A percentile compares a stretch with the other conserved stretches of the same genome.
These are phyloP conservation scores for Daldinia vernicosa DNA, from an alignment of 495 filamentous ascomycete genomes.

Conservation along the genomic window DNA sequence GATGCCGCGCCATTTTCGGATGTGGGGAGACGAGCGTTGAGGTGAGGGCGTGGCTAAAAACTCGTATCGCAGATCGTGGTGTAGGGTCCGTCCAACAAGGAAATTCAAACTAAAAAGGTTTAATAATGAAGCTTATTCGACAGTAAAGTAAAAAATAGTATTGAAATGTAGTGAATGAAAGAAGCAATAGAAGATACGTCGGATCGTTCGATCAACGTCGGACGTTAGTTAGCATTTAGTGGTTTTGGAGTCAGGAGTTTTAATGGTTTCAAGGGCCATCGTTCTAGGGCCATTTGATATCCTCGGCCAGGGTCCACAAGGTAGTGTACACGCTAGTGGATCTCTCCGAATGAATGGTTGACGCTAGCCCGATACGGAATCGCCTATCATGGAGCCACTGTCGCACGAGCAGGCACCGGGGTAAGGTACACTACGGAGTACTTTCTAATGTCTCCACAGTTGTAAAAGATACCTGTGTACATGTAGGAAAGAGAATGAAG, in stretches of 20 bases:
- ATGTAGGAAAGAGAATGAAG: too few species aligned
- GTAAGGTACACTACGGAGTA: too few species aligned
- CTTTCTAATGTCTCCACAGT: too few species aligned
- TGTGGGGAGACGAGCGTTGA: neutral
- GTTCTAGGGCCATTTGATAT: neutral
- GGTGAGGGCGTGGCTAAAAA: neutral
- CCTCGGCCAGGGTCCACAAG: neutral
- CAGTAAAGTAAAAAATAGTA: conserved; percentile 2
- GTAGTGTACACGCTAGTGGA: neutral
- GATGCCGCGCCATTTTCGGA: conserved; percentile 42
- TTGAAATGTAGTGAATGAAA: conserved; percentile 7
- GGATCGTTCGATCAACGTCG: conserved; percentile 28
- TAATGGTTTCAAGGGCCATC: conserved; percentile 13
- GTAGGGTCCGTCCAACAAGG: neutral
- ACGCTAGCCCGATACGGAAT: neutral
- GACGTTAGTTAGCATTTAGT: conserved; percentile 17
- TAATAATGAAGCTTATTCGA: neutral
- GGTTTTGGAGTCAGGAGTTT: conserved; percentile 21
- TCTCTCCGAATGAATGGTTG: neutral
- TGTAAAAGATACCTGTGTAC: too few species aligned
- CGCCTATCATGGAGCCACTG: neutral
- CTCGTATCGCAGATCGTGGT: neutral
- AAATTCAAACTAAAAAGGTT: neutral
- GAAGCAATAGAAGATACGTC: conserved; percentile 9
- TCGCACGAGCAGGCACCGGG: neutral